Conservation (phyloP, 2,329 filamentous ascomycete genomes). For the Talaromyces verruculosus region DNA sequence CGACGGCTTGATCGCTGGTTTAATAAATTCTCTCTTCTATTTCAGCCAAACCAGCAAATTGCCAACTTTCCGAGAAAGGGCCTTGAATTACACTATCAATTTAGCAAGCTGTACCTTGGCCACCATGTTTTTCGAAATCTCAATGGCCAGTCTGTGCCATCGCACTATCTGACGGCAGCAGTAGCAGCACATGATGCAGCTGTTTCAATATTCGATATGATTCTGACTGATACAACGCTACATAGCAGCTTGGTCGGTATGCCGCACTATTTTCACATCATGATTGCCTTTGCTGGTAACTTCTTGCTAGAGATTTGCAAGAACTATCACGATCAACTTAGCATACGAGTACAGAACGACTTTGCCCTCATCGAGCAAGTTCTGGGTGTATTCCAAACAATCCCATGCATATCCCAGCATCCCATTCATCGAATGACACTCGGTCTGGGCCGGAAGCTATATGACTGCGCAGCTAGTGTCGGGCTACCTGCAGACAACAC, state of each 20-base stretch:
- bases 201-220: constrained; percentile 35
- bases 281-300: constrained; percentile 42
- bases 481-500: not conserved
- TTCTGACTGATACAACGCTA: constrained; percentile 38
- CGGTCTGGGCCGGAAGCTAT: constrained; percentile 10
- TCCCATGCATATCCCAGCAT: constrained; percentile 14
- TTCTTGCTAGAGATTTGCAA: constrained; percentile 41
- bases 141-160: constrained; percentile 24
- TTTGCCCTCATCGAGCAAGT: constrained; percentile 15
- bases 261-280: constrained; percentile 42
- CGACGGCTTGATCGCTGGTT: constrained; percentile 34
- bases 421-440: constrained; percentile 13
- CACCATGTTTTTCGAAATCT: constrained; percentile 45
- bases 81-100: constrained; percentile 48
- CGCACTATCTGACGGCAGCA: constrained; percentile 14
- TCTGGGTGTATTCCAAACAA: constrained; percentile 5
- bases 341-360: constrained; percentile 9
- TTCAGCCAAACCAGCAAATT: constrained; percentile 39
- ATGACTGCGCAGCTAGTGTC: constrained; percentile 11
- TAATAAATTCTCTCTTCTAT: constrained; percentile 28
- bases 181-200: constrained; percentile 32
- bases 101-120: constrained; percentile 49
- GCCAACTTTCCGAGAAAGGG: constrained; percentile 48
- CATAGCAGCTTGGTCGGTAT: constrained; percentile 38
- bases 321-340: constrained; percentile 14